Evolutionary conservation across 1,284 basidiomycete genomes (phyloP).

Genomic region (Malassezia globosa): DNA sequence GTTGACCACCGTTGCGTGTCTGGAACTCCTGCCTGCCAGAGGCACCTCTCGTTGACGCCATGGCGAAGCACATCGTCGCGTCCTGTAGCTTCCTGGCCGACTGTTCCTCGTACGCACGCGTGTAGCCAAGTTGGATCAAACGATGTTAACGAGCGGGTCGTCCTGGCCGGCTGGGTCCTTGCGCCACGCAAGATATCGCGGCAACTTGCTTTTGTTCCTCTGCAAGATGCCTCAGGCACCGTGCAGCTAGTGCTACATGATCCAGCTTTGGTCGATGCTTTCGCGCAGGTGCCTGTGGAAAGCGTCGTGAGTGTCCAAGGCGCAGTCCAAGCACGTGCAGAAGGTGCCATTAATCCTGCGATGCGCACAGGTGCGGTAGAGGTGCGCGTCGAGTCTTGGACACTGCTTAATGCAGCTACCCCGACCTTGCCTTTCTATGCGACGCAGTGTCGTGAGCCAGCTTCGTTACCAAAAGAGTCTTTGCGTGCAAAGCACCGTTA

Average conservation of each 20-base stretch:
- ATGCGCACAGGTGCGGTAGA: conserved; percentile 61
- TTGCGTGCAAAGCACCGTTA: conserved; percentile 71
- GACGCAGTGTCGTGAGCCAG: conserved; percentile 51
- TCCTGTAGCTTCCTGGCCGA: conserved; percentile 55
- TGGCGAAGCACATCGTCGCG: no score
- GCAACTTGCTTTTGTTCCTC: conserved; percentile 63
- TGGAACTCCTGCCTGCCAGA: no score
- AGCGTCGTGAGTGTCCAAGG: conserved; percentile 25
- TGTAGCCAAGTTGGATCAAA: conserved; percentile 56
- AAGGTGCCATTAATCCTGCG: conserved; percentile 19
- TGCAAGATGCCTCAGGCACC: conserved; percentile 64
- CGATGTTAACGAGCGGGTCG: conserved; percentile 56
- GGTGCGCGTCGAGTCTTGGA: conserved; percentile 61
- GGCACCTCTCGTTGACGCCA: no score
- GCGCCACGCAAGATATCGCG: conserved; percentile 59
- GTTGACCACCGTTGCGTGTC: no score
- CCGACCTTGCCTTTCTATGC: conserved; percentile 66
- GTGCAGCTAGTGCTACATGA: conserved; percentile 56
- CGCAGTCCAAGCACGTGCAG: conserved; percentile 20
- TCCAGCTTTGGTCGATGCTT: conserved; percentile 54
- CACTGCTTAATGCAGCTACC: conserved; percentile 66
- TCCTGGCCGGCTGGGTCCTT: conserved; percentile 67
- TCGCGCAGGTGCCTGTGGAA: conserved; percentile 26
- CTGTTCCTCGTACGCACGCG: conserved; percentile 54
- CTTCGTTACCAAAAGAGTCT: conserved; percentile 62